Conservation (phyloP, 2,329 filamentous ascomycete species). For the Exophiala aquamarina region DNA sequence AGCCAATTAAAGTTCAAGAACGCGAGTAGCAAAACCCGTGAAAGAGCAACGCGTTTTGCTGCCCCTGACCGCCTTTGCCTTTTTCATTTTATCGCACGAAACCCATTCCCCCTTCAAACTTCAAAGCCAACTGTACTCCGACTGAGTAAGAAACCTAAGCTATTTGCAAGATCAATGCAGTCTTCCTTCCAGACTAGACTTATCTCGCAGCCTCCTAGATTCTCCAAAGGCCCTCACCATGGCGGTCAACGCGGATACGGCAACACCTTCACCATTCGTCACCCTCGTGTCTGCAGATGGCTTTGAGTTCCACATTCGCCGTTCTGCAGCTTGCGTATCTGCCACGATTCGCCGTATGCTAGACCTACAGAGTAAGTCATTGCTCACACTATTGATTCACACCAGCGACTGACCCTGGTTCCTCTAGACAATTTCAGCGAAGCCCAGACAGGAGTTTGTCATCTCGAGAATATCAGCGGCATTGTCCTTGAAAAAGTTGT, state of each 20-base stretch:
- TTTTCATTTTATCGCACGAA: too few species aligned
- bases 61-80: background rate
- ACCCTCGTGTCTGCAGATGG: constrained; percentile 65
- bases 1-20: too few species aligned
- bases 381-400: background rate
- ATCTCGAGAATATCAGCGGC: constrained; percentile 62
- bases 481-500: constrained; percentile 67
- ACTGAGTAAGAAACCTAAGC: too few species aligned
- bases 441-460: constrained; percentile 56
- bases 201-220: too few species aligned
- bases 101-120: too few species aligned
- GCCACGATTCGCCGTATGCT: constrained; percentile 64
- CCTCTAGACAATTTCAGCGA: constrained; percentile 61
- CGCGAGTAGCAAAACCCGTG: too few species aligned
- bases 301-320: constrained; percentile 63
- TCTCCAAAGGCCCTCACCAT: background rate
- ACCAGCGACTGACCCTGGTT: background rate
- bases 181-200: too few species aligned
- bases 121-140: too few species aligned
- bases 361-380: constrained; percentile 58
- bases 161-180: too few species aligned
- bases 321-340: constrained; percentile 61
- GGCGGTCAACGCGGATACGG: constrained; percentile 11
- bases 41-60: too few species aligned
- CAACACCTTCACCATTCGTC: constrained; percentile 53